Evolutionary conservation across 768 basidiomycete species (phyloP).

Genomic region (Tricholoma matsutake): DNA sequence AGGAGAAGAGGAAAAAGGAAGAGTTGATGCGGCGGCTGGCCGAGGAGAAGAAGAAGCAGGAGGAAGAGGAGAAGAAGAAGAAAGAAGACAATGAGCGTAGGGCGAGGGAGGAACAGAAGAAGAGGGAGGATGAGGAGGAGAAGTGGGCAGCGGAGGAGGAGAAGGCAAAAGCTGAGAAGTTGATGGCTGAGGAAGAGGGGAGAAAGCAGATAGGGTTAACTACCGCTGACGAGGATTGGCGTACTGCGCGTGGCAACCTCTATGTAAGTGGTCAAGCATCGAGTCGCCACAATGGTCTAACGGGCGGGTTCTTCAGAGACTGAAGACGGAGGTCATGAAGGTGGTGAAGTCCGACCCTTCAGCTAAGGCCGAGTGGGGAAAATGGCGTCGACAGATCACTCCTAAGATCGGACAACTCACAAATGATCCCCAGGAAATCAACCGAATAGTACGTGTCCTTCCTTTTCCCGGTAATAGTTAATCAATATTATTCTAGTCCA

Average conservation of each 20-base stretch:
- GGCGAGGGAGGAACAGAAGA: conserved; percentile 39
- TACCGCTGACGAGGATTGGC: conserved; percentile 65
- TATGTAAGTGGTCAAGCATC: conserved; percentile 38
- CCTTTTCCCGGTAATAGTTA: not conserved
- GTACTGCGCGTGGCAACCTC: conserved; percentile 47
- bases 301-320: conserved; percentile 35
- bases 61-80: conserved; percentile 45
- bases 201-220: conserved; percentile 48
- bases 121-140: conserved; percentile 29
- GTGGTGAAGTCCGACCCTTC: conserved; percentile 56
- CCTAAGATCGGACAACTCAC: conserved; percentile 89
- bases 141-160: conserved; percentile 41
- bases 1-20: conserved; percentile 44
- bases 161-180: conserved; percentile 26
- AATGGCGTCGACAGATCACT: conserved; percentile 72
- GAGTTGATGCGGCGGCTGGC: conserved; percentile 38
- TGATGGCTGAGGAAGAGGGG: conserved; percentile 31
- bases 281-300: not conserved
- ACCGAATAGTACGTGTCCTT: conserved; percentile 54
- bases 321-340: conserved; percentile 66
- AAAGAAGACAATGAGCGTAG: conserved; percentile 42
- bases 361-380: conserved; percentile 60
- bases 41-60: conserved; percentile 42
- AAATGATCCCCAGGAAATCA: conserved; percentile 58
- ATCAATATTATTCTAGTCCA: conserved; percentile 27